phyloP scores from a whole-genome alignment of 352 stramenopile species.

The Phytophthora vignae region DNA sequence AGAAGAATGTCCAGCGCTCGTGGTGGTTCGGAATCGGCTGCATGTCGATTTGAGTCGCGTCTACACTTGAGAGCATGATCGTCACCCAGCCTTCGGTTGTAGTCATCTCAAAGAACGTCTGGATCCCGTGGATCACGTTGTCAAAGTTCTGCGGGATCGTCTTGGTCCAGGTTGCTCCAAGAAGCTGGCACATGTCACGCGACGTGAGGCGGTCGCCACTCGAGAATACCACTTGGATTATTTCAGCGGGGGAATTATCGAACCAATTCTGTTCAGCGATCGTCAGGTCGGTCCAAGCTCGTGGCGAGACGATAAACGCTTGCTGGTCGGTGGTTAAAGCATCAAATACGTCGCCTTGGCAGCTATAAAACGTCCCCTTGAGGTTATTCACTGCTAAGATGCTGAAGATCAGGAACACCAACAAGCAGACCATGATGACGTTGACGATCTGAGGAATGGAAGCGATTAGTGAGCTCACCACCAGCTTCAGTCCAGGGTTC shows the following conservation, averaged over 20 bases:
- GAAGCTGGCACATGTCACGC: constrained; percentile 47
- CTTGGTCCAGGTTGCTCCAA: constrained; percentile 46
- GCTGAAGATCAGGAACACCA: constrained; percentile 90
- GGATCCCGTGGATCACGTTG: constrained; percentile 74
- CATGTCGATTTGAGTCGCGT: constrained; percentile 91
- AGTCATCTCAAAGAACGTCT: constrained; percentile 92
- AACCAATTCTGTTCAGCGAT: constrained; percentile 51
- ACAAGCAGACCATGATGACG: constrained; percentile 82
- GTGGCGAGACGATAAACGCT: constrained; percentile 55
- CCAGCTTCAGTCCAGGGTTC: constrained; percentile 70
- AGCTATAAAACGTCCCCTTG: constrained; percentile 89
- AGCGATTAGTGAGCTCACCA: constrained; percentile 84
- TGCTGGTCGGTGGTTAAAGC: constrained; percentile 44
- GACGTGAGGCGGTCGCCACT: constrained; percentile 46
- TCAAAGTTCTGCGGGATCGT: constrained; percentile 83
- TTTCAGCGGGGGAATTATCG: constrained; percentile 15
- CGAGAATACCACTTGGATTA: constrained; percentile 26
- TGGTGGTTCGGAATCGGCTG: constrained; percentile 88
- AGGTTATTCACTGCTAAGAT: constrained; percentile 93
- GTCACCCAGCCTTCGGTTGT: constrained; percentile 92
- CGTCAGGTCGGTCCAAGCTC: constrained; percentile 55
- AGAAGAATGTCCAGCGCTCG: constrained; percentile 83
- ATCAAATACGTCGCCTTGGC: constrained; percentile 59
- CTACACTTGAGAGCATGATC: constrained; percentile 89
- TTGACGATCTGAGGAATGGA: constrained; percentile 86